Conservation (phyloP, 345 rosid genomes). For the Carallia brachiata region DNA sequence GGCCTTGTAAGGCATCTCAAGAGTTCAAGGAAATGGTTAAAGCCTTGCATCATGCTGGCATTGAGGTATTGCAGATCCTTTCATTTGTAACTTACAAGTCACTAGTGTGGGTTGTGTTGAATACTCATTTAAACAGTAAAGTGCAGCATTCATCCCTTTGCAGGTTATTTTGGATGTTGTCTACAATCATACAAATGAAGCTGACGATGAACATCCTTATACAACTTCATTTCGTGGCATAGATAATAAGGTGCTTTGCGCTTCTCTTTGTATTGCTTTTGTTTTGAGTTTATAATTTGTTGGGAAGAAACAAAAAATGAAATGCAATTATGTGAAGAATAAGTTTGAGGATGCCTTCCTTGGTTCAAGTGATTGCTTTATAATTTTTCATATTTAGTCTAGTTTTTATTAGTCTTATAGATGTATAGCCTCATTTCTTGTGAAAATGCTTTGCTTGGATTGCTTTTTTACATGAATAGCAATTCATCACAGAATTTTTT, state of each 20-base stretch:
- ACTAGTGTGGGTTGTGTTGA: too few species aligned
- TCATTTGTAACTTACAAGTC: constrained; percentile 10
- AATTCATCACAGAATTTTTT: background rate
- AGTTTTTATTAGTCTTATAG: background rate
- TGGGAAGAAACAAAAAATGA: too few species aligned
- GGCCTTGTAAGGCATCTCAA: constrained; percentile 68
- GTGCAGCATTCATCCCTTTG: constrained; percentile 18
- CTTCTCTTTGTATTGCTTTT: background rate
- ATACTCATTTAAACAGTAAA: constrained; percentile 2
- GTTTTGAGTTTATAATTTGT: background rate
- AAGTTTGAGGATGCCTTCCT: background rate
- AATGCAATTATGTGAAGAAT: background rate
- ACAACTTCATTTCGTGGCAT: constrained; percentile 94
- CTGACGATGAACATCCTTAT: constrained; percentile 74
- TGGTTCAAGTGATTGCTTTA: background rate
- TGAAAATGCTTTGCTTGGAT: background rate
- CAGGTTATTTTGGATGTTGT: constrained; percentile 97
- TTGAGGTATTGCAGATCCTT: constrained; percentile 58
- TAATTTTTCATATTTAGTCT: background rate
- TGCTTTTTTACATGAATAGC: background rate
- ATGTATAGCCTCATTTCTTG: background rate
- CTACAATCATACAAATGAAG: constrained; percentile 95
- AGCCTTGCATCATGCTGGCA: constrained; percentile 86
- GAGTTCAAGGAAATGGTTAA: constrained; percentile 96
- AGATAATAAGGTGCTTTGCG: constrained; percentile 68